Evolutionary conservation across 1,139 yeast genomes (phyloP).

Genomic region (Zygoascus sp.): DNA sequence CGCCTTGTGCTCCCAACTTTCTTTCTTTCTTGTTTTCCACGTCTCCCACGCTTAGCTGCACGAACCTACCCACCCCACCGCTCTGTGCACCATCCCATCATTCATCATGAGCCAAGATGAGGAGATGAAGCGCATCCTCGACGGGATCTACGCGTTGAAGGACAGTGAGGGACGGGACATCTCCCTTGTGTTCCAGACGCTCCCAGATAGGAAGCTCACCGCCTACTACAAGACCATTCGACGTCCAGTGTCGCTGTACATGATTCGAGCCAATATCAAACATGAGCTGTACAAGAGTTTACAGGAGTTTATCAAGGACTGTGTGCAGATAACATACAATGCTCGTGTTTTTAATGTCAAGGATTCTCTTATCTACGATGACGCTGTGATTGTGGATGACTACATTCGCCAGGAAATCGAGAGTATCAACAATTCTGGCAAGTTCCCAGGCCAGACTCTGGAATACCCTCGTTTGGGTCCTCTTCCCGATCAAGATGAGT

Average conservation of each 20-base stretch:
- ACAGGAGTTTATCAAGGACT: conserved; percentile 66
- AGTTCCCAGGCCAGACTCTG: conserved; percentile 39
- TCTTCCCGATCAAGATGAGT: conserved; percentile 42
- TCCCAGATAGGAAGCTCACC: conserved; percentile 42
- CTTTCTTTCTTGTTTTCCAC: too few relatives aligned
- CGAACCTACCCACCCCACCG: too few relatives aligned
- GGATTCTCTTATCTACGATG: conserved; percentile 60
- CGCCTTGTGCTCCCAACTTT: too few relatives aligned
- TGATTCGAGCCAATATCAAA: conserved; percentile 46
- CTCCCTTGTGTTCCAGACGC: conserved; percentile 42
- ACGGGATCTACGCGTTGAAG: conserved; percentile 32
- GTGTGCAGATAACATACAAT: conserved; percentile 84
- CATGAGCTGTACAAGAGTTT: conserved; percentile 52
- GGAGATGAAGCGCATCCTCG: conserved; percentile 29
- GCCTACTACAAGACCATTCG: conserved; percentile 47
- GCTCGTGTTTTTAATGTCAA: conserved; percentile 79
- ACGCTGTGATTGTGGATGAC: conserved; percentile 66
- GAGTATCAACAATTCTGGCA: conserved; percentile 42
- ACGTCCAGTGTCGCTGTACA: conserved; percentile 45
- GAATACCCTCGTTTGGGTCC: conserved; percentile 70
- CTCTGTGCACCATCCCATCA: too few relatives aligned
- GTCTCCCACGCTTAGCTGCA: too few relatives aligned
- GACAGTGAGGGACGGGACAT: conserved; percentile 32
- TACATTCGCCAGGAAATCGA: conserved; percentile 56
- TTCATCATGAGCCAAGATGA: conserved; percentile 12